phyloP scores from a whole-genome alignment of 345 rosid genomes.

The Cardiospermum halicacabum region DNA sequence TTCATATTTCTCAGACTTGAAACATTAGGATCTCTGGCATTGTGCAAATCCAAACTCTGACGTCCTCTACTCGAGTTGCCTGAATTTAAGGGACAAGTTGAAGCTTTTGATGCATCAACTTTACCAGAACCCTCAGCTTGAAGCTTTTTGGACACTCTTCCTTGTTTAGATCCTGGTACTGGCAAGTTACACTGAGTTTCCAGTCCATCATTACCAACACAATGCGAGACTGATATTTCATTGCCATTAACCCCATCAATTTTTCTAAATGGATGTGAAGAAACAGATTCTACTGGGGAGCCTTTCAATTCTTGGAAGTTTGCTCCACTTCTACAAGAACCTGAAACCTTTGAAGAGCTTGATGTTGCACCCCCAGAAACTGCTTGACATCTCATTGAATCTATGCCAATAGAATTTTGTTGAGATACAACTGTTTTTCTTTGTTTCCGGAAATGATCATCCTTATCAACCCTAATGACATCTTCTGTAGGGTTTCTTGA shows the following conservation, averaged over 20 bases:
- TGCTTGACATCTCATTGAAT: constrained; percentile 31
- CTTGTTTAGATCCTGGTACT: constrained; percentile 15
- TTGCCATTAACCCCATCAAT: too few species aligned
- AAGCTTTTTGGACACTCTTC: constrained; percentile 10
- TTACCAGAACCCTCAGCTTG: constrained; percentile 31
- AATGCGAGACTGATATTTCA: constrained; percentile 14
- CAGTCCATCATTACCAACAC: constrained; percentile 18
- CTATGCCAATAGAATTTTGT: constrained; percentile 18
- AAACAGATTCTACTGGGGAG: constrained; percentile 53
- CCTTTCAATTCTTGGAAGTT: constrained; percentile 32
- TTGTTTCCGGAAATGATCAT: constrained; percentile 15
- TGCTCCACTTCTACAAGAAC: constrained; percentile 29
- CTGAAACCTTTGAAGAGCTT: constrained; percentile 61
- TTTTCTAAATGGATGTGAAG: constrained; percentile 42
- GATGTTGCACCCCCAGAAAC: constrained; percentile 42
- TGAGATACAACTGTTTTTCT: constrained; percentile 18
- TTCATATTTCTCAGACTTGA: constrained; percentile 28
- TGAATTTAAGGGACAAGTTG: constrained; percentile 23
- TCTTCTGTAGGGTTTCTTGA: constrained; percentile 28
- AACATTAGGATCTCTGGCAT: constrained; percentile 24
- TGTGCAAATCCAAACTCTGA: constrained; percentile 19
- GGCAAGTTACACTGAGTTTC: constrained; percentile 12
- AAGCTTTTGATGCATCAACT: constrained; percentile 22
- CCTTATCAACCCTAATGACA: constrained; percentile 22
- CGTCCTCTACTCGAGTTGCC: constrained; percentile 28